Evolutionary conservation across 1,284 basidiomycete species (phyloP).

Genomic region (Schizopora paradoxa): DNA sequence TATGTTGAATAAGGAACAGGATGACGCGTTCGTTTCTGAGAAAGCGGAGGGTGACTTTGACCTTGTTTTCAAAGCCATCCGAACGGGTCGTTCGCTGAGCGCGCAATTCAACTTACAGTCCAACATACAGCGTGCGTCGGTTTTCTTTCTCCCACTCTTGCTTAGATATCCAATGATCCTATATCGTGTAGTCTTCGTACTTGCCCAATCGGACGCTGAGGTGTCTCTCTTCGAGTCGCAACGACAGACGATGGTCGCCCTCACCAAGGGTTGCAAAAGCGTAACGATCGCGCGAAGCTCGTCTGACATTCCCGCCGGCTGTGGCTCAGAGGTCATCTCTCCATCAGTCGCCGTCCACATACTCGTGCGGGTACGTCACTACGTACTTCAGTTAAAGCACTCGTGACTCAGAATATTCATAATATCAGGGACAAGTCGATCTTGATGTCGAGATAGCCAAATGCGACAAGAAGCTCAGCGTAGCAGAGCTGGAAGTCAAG

Average conservation of each 20-base stretch:
- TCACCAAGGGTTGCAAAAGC: slow-evolving; percentile 86
- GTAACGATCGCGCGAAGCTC: slow-evolving; percentile 45
- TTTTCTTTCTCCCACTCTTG: not conserved
- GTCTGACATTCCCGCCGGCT: slow-evolving; percentile 76
- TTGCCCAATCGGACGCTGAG: slow-evolving; percentile 62
- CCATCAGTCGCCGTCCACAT: slow-evolving; percentile 74
- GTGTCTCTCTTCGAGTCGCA: slow-evolving; percentile 68
- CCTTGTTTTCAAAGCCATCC: slow-evolving; percentile 77
- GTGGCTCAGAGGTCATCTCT: slow-evolving; percentile 79
- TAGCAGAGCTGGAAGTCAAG: slow-evolving; percentile 63
- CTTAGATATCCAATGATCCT: slow-evolving; percentile 6
- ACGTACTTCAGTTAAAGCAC: not conserved
- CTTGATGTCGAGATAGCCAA: slow-evolving; percentile 81
- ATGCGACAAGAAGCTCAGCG: slow-evolving; percentile 79
- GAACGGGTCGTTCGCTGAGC: slow-evolving; percentile 79
- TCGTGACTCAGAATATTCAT: not conserved
- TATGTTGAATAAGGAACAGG: slow-evolving; percentile 34
- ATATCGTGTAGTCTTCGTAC: slow-evolving; percentile 67
- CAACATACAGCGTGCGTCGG: slow-evolving; percentile 46
- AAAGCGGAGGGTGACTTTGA: slow-evolving; percentile 85
- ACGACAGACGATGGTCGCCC: slow-evolving; percentile 67
- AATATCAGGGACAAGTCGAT: slow-evolving; percentile 72
- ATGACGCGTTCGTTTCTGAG: slow-evolving; percentile 59
- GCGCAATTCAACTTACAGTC: slow-evolving; percentile 89
- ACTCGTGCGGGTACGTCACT: slow-evolving; percentile 67